Base-by-base conservation (phyloP, 106 monocot species). In the Apostasia shenzhenica region DNA sequence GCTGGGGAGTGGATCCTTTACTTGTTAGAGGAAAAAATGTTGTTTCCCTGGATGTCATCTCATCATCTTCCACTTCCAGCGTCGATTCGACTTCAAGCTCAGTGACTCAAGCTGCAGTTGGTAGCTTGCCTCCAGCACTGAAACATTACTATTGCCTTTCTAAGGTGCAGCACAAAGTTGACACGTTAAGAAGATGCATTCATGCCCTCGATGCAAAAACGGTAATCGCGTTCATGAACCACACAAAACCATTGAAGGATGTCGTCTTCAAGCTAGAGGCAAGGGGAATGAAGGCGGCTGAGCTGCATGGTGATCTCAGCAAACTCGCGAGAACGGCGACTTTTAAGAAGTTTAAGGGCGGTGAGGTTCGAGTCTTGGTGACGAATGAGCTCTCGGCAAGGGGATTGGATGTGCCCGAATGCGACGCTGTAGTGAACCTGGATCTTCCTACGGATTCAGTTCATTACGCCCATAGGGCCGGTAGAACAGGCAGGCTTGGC, bases 341-440 rank as follows among this genome's bases (percentile, higher is more conserved):
- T 43, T 38, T 99, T 55, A 93, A 87, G 81, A 89, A 82, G 66
- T 99, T 99, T 46, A 99, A 85, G 75, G 72, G 77, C 41, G 97
- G 97, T 6, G 81, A 93, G 14, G 14, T 93, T 45, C 77, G 89
- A 74, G 90, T 99, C n/a, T 41, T 99, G 61, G 89, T 89, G 55
- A 99, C 97, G 14, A 97, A 97, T 70, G 97, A 99, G 72, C 70
- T 99, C 47, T 92, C 99, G 61, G 99, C 99, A 10, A 86, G 99
- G 65, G 99, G 99, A 50, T 67, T 99, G 48, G 99, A 99, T 61
- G 90, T 99, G 52, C 79, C 93, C 3, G 93, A 99, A 42, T 99
- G 99, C 55, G 99, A 93, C 61, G 85, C 93, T 1, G 93, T 93
- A 45, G 92, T 93, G 47, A 99, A 99, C 75, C 66, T 99, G 63